These are phyloP conservation scores for Populus deltoides DNA, from an alignment of 345 rosid genomes.

Conservation along the genomic window DNA sequence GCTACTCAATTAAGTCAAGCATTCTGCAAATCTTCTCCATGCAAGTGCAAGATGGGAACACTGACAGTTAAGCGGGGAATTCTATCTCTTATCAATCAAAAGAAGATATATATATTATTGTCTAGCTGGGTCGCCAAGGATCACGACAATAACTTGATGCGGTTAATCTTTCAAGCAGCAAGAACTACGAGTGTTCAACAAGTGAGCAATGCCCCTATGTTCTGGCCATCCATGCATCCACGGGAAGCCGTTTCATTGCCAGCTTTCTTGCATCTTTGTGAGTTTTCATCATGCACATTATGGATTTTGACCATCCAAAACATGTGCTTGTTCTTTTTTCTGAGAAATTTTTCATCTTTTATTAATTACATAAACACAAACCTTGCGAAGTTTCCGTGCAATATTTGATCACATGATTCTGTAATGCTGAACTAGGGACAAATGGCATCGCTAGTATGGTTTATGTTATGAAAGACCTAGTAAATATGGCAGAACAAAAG, in stretches of 20 bases:
- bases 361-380: not conserved
- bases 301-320: not conserved
- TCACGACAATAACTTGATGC: not conserved
- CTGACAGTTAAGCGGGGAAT: not conserved
- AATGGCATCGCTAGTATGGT: not conserved
- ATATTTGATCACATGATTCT: not conserved
- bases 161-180: not conserved
- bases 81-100: not conserved
- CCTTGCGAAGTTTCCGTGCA: not conserved
- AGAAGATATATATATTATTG: too few relatives aligned
- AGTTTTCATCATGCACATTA: not conserved
- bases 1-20: not conserved
- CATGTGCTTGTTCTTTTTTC: not conserved
- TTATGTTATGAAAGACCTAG: not conserved
- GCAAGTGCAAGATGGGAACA: not conserved
- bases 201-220: not conserved
- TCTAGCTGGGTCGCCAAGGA: not conserved
- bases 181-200: not conserved
- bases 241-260: not conserved
- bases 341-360: not conserved
- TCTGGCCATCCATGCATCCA: not conserved
- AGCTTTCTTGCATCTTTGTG: not conserved
- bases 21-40: not conserved
- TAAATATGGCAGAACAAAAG: not conserved
- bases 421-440: not conserved